A percentile compares a stretch with the other conserved stretches of the same genome.
Evolutionary conservation across 192 early-diverging fungal species (phyloP).

Genomic region (Diversispora epigaea): DNA sequence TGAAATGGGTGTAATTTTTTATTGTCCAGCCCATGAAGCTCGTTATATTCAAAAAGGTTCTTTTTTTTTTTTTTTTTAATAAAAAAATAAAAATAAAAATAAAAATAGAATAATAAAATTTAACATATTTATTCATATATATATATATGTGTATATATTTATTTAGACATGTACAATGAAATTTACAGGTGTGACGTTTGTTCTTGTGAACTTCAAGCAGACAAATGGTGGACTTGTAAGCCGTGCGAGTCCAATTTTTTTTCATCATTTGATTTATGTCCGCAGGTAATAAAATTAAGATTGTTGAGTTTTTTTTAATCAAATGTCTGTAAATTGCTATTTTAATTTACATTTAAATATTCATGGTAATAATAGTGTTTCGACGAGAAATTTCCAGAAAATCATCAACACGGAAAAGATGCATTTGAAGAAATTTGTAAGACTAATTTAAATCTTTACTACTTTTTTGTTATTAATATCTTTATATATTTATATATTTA

Average conservation of each 20-base stretch:
- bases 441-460: not conserved
- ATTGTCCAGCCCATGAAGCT: constrained; percentile 78
- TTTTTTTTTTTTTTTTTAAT: not conserved
- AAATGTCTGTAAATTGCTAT: not conserved
- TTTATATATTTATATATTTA: not conserved
- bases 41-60: constrained; percentile 53
- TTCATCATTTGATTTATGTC: constrained; percentile 71
- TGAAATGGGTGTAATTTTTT: constrained; percentile 80
- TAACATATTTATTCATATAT: too few relatives aligned
- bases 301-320: not conserved
- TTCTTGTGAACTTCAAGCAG: constrained; percentile 52
- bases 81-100: too few relatives aligned
- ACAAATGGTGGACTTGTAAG: constrained; percentile 64
- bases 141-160: too few relatives aligned
- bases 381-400: constrained; percentile 41
- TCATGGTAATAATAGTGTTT: constrained; percentile 44
- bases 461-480: not conserved
- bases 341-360: not conserved
- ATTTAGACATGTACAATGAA: constrained; percentile 62
- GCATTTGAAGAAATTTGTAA: constrained; percentile 58
- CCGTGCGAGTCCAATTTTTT: constrained; percentile 66
- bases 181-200: constrained; percentile 72
- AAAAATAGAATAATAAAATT: too few relatives aligned
- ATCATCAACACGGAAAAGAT: constrained; percentile 54
- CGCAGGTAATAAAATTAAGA: constrained; percentile 42